A percentile compares a stretch with the other conserved stretches of the same genome.
Conservation (phyloP, 495 filamentous ascomycete genomes). For the Venustampulla echinocandica region DNA sequence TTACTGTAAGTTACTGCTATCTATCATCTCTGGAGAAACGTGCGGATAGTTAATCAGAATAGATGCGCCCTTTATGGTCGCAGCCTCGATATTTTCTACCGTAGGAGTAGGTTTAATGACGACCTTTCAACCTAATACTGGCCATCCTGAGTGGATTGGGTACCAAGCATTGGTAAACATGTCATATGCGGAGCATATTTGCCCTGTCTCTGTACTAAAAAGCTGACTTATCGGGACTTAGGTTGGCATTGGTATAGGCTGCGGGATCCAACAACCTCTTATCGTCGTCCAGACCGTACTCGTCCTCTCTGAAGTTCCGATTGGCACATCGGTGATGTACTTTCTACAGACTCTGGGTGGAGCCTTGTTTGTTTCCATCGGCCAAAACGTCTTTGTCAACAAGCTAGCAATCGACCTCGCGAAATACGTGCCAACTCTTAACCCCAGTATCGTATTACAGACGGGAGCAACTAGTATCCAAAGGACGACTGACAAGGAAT, state of each 20-base stretch:
- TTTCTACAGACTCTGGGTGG: constrained; percentile 36
- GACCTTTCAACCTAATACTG: constrained; percentile 50
- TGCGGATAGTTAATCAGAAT: constrained; percentile 60
- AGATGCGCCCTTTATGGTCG: constrained; percentile 67
- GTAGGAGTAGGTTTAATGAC: constrained; percentile 62
- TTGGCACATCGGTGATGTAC: constrained; percentile 9
- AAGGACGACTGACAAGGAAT: constrained; percentile 31
- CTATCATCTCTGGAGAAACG: constrained; percentile 35
- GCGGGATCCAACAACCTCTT: constrained; percentile 11
- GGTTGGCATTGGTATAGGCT: constrained; percentile 11
- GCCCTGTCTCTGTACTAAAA: too few species aligned
- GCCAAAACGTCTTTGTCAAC: constrained; percentile 39
- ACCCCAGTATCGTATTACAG: constrained; percentile 30
- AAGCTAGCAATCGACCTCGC: constrained; percentile 28
- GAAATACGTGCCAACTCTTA: constrained; percentile 30
- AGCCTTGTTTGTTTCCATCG: constrained; percentile 35
- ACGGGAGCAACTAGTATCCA: constrained; percentile 44
- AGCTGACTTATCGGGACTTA: too few species aligned
- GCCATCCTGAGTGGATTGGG: constrained; percentile 59
- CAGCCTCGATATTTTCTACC: constrained; percentile 46
- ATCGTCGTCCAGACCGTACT: constrained; percentile 12
- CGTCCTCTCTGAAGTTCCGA: background rate
- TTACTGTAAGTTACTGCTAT: background rate
- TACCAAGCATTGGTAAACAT: constrained; percentile 37
- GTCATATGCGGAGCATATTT: too few species aligned